Evolutionary conservation across 2,329 filamentous ascomycete genomes (phyloP), one percentile per base, ranked within the genome.

Genomic region (Dactylonectria estremocensis): DNA sequence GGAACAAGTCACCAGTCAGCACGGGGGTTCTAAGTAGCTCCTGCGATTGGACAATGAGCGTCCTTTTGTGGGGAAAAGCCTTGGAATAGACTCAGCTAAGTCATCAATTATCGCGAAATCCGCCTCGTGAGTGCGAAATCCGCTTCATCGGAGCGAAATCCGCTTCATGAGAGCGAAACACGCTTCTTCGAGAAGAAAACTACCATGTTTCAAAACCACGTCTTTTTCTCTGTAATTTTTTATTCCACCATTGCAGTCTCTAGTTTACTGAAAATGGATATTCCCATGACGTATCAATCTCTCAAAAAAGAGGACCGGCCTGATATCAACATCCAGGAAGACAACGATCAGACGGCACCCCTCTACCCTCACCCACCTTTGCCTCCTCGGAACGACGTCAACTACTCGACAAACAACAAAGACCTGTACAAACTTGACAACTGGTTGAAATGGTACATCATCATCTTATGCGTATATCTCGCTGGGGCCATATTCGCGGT

Each of bases 241-340:
- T 28, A 10, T 18, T 46, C 33, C 13, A 31, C 4, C 18, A 46
- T 8, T 31, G 33, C 16, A 4, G 33, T 31, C 33, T 45, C 16
- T 54, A 4, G 10, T 43, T 14, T 10, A 33, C 8, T 14, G n/a
- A 13, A n/a, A 59, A 72, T 73, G 71, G 20, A 57, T 49, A 54
- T 37, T 52, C 59, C 71, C 45, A 24, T 52, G 43, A 69, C 62
- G 14, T 74, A 73, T 20, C 61, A 64, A 13, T 65, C 71, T 5
- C 56, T 73, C 13, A 60, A 72, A 8, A 72, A 69, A 18, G 71
- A 73, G 52, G 71, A 73, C 28, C 66, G 64, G 0, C 8, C 28
- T 2, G 69, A 72, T 14, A 35, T 43, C 31, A 66, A 70, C 14
- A 35, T 35, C 31, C 18, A 56, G 10, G 16, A 46, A 45, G 22